Percentiles rank a stretch among this genome's conserved stretches.
These are phyloP conservation scores for Diaporthe vexans DNA, from an alignment of 2,329 filamentous ascomycete species.

Conservation along the genomic window DNA sequence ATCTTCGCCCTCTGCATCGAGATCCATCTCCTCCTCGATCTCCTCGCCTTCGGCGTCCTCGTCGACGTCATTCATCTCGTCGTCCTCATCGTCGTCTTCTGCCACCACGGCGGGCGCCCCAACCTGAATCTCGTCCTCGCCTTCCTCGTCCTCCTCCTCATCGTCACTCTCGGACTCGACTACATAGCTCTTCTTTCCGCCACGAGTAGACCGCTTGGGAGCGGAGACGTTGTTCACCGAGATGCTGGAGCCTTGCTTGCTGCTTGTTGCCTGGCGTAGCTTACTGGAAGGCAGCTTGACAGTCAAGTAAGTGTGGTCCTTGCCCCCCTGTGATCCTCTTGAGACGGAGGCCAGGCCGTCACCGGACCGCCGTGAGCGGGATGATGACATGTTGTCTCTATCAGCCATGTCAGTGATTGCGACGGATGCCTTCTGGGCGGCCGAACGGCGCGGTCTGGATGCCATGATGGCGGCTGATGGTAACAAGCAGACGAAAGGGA, in stretches of 20 bases:
- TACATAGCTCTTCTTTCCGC: conserved; percentile 71
- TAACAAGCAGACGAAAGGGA: not conserved
- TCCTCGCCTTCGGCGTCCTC: conserved; percentile 55
- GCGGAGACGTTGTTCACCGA: conserved; percentile 57
- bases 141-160: conserved; percentile 46
- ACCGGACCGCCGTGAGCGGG: conserved; percentile 63
- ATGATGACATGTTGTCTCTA: conserved; percentile 66
- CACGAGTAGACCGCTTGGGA: conserved; percentile 65
- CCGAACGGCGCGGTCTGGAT: conserved; percentile 63
- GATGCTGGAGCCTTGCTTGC: conserved; percentile 51
- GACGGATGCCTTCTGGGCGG: conserved; percentile 60
- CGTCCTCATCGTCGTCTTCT: conserved; percentile 56
- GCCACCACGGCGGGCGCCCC: conserved; percentile 38
- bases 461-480: conserved; percentile 54
- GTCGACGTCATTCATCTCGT: conserved; percentile 58
- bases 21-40: conserved; percentile 56
- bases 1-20: conserved; percentile 61
- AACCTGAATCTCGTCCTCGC: conserved; percentile 50
- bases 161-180: conserved; percentile 62
- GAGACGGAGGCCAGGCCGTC: conserved; percentile 57
- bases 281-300: conserved; percentile 67
- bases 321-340: conserved; percentile 58
- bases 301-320: conserved; percentile 64
- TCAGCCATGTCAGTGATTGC: conserved; percentile 67
- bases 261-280: conserved; percentile 64